Percentiles rank a stretch among this genome's conserved stretches.
phyloP scores from a whole-genome alignment of 2,329 filamentous ascomycete genomes.

The Plectosphaerella plurivora region DNA sequence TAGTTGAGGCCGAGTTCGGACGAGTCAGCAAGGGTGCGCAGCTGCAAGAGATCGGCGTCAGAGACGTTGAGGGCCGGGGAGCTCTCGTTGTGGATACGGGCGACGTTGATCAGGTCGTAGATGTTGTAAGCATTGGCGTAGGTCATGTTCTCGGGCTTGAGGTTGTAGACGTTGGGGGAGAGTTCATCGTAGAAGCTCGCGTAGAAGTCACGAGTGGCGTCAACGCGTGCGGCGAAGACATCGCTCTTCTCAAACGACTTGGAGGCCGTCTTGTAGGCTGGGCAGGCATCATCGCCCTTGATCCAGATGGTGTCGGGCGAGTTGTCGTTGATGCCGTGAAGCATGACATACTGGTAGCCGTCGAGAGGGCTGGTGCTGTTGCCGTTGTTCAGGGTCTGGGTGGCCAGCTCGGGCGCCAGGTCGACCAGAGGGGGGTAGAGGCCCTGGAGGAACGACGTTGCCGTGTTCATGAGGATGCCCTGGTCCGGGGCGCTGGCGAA shows the following conservation, averaged over 20 bases:
- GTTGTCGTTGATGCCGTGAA: constrained; percentile 22
- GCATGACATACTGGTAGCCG: constrained; percentile 28
- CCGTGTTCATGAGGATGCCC: constrained; percentile 26
- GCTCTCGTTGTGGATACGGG: constrained; percentile 24
- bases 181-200: constrained; percentile 22
- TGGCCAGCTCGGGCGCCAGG: constrained; percentile 18
- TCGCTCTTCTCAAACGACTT: constrained; percentile 22
- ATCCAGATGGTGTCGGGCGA: constrained; percentile 30
- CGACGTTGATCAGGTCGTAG: constrained; percentile 29
- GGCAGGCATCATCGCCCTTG: constrained; percentile 29
- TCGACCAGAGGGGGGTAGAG: constrained; percentile 26
- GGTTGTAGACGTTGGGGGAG: constrained; percentile 22
- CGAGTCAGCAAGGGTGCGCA: constrained; percentile 26
- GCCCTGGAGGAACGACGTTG: constrained; percentile 29
- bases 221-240: constrained; percentile 16
- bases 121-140: constrained; percentile 29
- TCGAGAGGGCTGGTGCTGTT: constrained; percentile 21
- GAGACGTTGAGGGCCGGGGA: constrained; percentile 24
- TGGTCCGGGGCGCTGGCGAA: constrained; percentile 26
- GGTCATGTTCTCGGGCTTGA: constrained; percentile 22
- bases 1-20: constrained; percentile 25
- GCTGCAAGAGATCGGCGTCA: constrained; percentile 24
- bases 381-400: constrained; percentile 24
- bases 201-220: constrained; percentile 24
- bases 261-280: constrained; percentile 18